These are phyloP conservation scores for Crepidotus variabilis DNA, from an alignment of 768 basidiomycete genomes.

Conservation along the genomic window DNA sequence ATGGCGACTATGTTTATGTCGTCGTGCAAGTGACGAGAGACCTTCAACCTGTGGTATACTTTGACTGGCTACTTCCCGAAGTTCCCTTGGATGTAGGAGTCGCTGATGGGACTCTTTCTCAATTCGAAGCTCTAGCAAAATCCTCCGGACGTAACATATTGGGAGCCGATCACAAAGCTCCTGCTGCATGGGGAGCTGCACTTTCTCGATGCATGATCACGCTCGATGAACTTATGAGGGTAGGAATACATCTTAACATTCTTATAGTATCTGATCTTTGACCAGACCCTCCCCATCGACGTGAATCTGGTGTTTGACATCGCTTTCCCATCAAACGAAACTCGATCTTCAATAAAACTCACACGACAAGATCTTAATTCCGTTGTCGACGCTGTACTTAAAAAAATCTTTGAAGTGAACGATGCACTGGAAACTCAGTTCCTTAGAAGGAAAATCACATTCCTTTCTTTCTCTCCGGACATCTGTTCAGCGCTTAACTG, in stretches of 20 bases:
- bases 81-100: slow-evolving; percentile 74
- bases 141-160: slow-evolving; percentile 40
- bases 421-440: slow-evolving; percentile 44
- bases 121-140: slow-evolving; percentile 69
- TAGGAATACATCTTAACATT: no score
- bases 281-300: slow-evolving; percentile 51
- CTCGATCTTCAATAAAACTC: slow-evolving; percentile 36
- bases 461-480: slow-evolving; percentile 88
- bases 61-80: slow-evolving; percentile 73
- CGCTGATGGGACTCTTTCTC: slow-evolving; percentile 76
- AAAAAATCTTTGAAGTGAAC: slow-evolving; percentile 73
- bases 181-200: slow-evolving; percentile 40
- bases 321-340: slow-evolving; percentile 62
- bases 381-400: slow-evolving; percentile 82
- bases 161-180: slow-evolving; percentile 1
- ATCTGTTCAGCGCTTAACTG: slow-evolving; percentile 91
- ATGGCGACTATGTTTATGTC: slow-evolving; percentile 83
- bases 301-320: slow-evolving; percentile 83
- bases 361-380: slow-evolving; percentile 67
- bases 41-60: slow-evolving; percentile 81
- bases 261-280: slow-evolving; percentile 1
- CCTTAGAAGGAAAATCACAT: slow-evolving; percentile 77
- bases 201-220: slow-evolving; percentile 61
- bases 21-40: slow-evolving; percentile 93
- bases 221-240: slow-evolving; percentile 73